phyloP scores from a whole-genome alignment of 2,329 filamentous ascomycete genomes.

The Penicillium psychrosexuale region DNA sequence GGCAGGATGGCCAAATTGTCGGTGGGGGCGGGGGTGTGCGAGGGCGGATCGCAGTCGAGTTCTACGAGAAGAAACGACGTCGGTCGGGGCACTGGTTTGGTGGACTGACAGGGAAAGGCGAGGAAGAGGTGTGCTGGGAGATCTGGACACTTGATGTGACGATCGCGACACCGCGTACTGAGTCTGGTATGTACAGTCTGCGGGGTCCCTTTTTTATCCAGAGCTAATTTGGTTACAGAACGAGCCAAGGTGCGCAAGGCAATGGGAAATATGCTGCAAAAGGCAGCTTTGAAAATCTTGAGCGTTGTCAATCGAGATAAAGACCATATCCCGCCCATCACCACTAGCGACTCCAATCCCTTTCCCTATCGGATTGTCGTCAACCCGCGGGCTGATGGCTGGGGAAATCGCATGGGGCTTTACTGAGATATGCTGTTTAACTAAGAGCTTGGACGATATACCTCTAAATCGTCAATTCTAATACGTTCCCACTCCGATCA shows the following conservation, averaged over 20 bases:
- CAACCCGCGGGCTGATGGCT: slow-evolving; percentile 75
- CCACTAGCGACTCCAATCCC: slow-evolving; percentile 83
- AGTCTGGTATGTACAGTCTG: slow-evolving; percentile 63
- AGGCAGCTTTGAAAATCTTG: slow-evolving; percentile 85
- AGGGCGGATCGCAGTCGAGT: slow-evolving; percentile 80
- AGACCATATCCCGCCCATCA: slow-evolving; percentile 95
- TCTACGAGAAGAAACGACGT: slow-evolving; percentile 86
- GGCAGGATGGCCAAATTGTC: slow-evolving; percentile 36
- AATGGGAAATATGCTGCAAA: slow-evolving; percentile 85
- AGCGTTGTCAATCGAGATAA: slow-evolving; percentile 83
- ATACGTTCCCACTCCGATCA: background rate
- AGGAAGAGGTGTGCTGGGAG: slow-evolving; percentile 97
- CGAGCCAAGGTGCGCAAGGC: slow-evolving; percentile 82
- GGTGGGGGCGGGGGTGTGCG: slow-evolving; percentile 58
- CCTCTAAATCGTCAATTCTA: background rate
- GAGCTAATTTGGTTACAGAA: slow-evolving; percentile 52
- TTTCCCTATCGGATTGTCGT: slow-evolving; percentile 93
- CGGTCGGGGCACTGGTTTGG: slow-evolving; percentile 71
- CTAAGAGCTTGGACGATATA: background rate
- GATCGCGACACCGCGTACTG: slow-evolving; percentile 83
- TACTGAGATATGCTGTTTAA: slow-evolving; percentile 49
- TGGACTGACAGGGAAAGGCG: slow-evolving; percentile 56
- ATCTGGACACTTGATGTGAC: slow-evolving; percentile 91
- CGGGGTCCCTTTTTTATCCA: background rate
- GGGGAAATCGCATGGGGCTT: slow-evolving; percentile 75